Conservation (phyloP, 2,329 filamentous ascomycete species). For the Verticillium dahliae region DNA sequence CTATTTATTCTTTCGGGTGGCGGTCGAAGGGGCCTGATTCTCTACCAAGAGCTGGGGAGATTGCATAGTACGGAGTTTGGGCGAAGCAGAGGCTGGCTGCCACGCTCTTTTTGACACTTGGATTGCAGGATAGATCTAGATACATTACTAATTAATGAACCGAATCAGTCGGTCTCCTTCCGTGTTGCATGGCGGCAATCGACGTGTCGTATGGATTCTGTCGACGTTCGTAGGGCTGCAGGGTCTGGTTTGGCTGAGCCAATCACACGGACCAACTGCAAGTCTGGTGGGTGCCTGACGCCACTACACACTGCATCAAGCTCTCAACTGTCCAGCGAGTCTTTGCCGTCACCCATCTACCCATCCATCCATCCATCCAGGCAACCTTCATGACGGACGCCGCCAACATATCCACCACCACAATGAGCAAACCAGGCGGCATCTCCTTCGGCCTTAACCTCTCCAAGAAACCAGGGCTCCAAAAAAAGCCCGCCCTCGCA, state of each 20-base stretch:
- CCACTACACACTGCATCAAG: background rate
- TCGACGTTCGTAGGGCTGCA: background rate
- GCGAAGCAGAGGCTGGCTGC: conserved; percentile 2
- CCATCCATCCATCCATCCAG: background rate
- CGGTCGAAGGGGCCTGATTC: conserved; percentile 2
- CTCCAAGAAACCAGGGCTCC: conserved; percentile 46
- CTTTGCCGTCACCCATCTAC: background rate
- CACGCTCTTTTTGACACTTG: background rate
- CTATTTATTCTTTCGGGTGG: conserved; percentile 2
- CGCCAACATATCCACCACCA: conserved; percentile 2
- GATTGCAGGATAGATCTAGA: background rate
- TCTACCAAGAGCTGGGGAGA: conserved; percentile 15
- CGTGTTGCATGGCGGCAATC: no score
- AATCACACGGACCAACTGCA: background rate
- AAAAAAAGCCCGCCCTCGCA: conserved; percentile 44
- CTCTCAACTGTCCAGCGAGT: background rate
- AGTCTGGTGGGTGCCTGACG: background rate
- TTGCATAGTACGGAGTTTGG: conserved; percentile 11
- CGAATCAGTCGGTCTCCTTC: background rate
- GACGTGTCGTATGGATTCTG: background rate
- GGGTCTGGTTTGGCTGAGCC: background rate
- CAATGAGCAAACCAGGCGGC: conserved; percentile 38
- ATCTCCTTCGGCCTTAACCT: conserved; percentile 53
- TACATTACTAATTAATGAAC: background rate
- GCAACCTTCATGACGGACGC: background rate